These are phyloP conservation scores for Mycena alexandri DNA, from an alignment of 768 basidiomycete species.

Conservation along the genomic window DNA sequence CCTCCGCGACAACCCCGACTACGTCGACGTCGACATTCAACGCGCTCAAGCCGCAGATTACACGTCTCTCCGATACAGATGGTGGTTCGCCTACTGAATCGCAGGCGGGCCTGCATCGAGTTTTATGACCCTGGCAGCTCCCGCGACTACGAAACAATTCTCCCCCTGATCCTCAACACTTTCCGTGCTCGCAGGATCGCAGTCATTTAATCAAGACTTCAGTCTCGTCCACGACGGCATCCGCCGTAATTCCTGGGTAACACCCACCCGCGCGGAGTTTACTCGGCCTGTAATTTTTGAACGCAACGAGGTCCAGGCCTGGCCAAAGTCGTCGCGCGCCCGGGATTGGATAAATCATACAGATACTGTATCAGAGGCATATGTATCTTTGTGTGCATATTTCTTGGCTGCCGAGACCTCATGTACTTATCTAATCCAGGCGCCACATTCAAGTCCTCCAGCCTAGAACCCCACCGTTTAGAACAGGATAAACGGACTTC, in stretches of 20 bases:
- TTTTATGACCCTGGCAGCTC: background rate
- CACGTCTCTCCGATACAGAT: background rate
- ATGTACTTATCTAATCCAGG: no score
- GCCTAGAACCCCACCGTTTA: no score
- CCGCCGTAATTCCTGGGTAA: background rate
- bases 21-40: background rate
- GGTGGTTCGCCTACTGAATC: constrained; percentile 12
- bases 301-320: background rate
- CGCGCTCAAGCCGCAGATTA: background rate
- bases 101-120: background rate
- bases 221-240: background rate
- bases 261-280: no score
- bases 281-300: background rate
- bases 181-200: constrained; percentile 13
- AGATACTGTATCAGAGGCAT: no score
- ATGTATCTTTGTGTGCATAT: no score
- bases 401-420: no score
- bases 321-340: no score
- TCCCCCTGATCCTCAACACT: background rate
- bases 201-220: background rate
- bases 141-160: constrained; percentile 1
- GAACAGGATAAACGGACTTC: no score
- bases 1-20: constrained; percentile 10
- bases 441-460: no score
- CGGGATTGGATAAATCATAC: background rate